Conservation (phyloP, 2,329 filamentous ascomycete species). For the Orbilia quercus region DNA sequence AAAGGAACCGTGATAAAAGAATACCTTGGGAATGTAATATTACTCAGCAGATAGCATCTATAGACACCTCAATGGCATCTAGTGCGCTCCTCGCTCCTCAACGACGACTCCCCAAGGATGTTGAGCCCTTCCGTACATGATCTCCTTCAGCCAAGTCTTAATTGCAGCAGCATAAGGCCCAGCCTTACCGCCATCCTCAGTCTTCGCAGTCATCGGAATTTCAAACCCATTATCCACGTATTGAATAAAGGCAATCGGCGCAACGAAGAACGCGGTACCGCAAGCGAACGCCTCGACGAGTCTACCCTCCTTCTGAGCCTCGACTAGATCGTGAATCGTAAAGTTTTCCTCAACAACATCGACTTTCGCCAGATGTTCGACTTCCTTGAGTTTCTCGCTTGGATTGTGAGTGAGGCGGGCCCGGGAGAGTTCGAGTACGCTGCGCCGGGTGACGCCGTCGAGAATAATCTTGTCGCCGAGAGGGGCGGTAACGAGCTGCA, state of each 20-base stretch:
- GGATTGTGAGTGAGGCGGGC: constrained; percentile 68
- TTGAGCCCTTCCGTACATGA: constrained; percentile 78
- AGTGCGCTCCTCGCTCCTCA: constrained; percentile 66
- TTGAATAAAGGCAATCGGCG: constrained; percentile 75
- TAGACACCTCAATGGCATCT: background rate
- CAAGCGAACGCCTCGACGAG: constrained; percentile 86
- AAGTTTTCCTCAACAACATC: constrained; percentile 85
- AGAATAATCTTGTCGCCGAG: constrained; percentile 85
- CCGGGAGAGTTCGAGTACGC: constrained; percentile 77
- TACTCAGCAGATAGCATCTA: background rate
- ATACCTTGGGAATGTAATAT: background rate
- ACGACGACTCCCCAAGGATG: constrained; percentile 78
- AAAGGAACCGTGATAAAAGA: constrained; percentile 1
- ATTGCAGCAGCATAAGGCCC: constrained; percentile 72
- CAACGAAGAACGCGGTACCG: constrained; percentile 85
- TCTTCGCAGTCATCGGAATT: constrained; percentile 69
- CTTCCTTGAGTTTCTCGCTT: constrained; percentile 60
- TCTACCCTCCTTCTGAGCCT: constrained; percentile 78
- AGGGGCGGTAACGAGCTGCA: constrained; percentile 83
- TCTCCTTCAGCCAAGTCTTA: constrained; percentile 75
- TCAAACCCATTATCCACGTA: constrained; percentile 73
- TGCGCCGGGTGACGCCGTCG: constrained; percentile 86
- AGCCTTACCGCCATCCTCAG: constrained; percentile 64
- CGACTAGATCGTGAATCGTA: constrained; percentile 79
- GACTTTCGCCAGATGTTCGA: constrained; percentile 65